These are phyloP conservation scores for Wickerhamiella occidentalis DNA, from an alignment of 805 yeast species.

Conservation along the genomic window DNA sequence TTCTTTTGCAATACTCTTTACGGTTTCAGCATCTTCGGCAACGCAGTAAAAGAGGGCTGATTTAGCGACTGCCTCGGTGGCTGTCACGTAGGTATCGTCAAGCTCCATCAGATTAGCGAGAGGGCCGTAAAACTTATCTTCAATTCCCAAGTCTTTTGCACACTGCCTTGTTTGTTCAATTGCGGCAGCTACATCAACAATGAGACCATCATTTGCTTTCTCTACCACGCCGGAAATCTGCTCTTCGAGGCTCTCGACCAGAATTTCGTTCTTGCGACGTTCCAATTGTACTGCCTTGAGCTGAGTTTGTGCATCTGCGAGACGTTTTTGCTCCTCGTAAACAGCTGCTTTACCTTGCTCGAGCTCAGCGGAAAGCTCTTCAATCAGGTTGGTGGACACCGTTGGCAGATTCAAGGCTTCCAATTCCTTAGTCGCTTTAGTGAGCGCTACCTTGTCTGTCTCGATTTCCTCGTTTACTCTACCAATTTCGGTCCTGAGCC, in stretches of 20 bases:
- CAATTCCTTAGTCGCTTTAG: neutral
- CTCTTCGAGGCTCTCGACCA: conserved; percentile 41
- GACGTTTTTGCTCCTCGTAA: conserved; percentile 21
- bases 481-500: conserved; percentile 38
- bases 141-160: conserved; percentile 43
- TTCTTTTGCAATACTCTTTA: conserved; percentile 65
- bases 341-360: conserved; percentile 21
- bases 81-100: conserved; percentile 68
- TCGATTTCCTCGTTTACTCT: neutral
- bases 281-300: conserved; percentile 70
- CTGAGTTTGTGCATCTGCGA: conserved; percentile 38
- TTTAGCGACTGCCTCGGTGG: conserved; percentile 86
- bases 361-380: conserved; percentile 28
- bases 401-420: conserved; percentile 26
- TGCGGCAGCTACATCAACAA: conserved; percentile 32
- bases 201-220: neutral
- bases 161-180: conserved; percentile 57
- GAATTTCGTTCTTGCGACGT: conserved; percentile 52
- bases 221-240: conserved; percentile 30
- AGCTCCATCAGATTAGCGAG: conserved; percentile 73
- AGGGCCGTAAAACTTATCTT: conserved; percentile 64
- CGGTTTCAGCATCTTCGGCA: conserved; percentile 79
- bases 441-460: neutral
- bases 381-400: neutral
- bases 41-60: conserved; percentile 75